Base-by-base conservation (phyloP, 2,329 filamentous ascomycete species). In the Claviceps cyperi region DNA sequence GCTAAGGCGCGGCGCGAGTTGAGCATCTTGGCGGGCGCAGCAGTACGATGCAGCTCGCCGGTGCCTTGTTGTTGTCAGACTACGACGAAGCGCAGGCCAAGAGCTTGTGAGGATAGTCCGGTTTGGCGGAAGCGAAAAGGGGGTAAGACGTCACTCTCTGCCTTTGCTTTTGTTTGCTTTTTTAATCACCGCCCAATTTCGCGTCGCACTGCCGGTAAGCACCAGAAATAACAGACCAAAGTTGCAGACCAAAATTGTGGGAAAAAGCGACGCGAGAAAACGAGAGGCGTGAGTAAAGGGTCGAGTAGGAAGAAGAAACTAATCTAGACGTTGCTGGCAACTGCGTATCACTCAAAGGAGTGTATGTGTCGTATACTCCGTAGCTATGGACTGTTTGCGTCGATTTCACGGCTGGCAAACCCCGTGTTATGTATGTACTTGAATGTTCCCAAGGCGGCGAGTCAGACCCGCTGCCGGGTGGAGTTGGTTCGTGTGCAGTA, bases 1-100 rank as follows among this genome's bases (percentile, higher is more conserved):
- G 87, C 69, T 54, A 94, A 66, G 61, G 85, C 84, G 67, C 85
- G 83, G 61, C 81, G 79, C 62, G 86, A 86, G 60, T 84, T 85
- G 64, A 90, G 76, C 87, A 94, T 94, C 52, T 61, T 57, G 50
- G 48, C 53, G 49, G 43, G 35, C 21, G n/a, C 21, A 28, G n/a
- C 22, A 22, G 37, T 14, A 36, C 40, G 41, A 28, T 49, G 47
- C 47, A 28, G 21, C 47, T 49, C 41, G 40, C 19, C n/a, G 32
- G 6, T 15, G 14, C 17, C 32, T 11, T 43, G 39, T 4, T 41
- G 6, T 41, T 21, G 39, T 41, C 39, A 13, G 39, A 13, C 38
- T 39, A 19, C 9, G 39, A 21, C 17, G 8, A 19, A 19, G 21
- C 21, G 39, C 39, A 14, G 39, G 39, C 17, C 39, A 19, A 38